Base-by-base conservation (phyloP, 2,329 filamentous ascomycete species). In the Mycosphaerella arachidis region DNA sequence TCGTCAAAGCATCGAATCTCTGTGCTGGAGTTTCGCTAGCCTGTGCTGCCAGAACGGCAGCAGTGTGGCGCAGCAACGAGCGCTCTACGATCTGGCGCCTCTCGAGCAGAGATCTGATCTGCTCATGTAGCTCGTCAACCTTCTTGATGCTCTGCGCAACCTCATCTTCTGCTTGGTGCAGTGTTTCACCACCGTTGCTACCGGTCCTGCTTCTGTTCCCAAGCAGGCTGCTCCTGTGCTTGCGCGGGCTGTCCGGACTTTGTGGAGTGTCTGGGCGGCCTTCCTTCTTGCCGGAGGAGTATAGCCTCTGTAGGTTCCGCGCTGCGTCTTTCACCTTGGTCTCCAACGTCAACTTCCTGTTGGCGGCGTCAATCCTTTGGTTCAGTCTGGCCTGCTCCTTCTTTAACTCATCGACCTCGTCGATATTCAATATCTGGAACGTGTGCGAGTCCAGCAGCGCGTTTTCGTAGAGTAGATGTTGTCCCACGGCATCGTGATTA, bases 241-340 rank as follows among this genome's bases (percentile, higher is more conserved):
- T 81, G 77, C 72, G 82, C 67, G 60, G 79, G 72, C 69, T 74
- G 66, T 59, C 80, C 74, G 61, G 76, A 74, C 68, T 80, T 64
- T 83, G 82, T 31, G 70, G 70, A 48, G 71, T 71, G 55, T 73
- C 70, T 16, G 68, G 64, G 33, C 70, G 78, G 55, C 81, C 79
- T 67, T 79, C 82, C 53, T 77, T 78, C n/a, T 82, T 81, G 16
- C 51, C 57, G n/a, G 86, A 82, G 8, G 84, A 84, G 72, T 95
- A 91, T 31, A 99, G 80, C 68, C 89, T 87, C 60, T 88, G 87
- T 76, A 99, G 87, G 45, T 92, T 96, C 65, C 88, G 84, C 10
- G 94, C 91, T 0, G 94, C 94, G 81, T 97, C 93, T 68, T 92
- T 89, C 69, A 97, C 91, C 78, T 97, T 99, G 57, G 87, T 89